phyloP scores from a whole-genome alignment of 164 flowering plant genomes.

The Sextonia rubra region DNA sequence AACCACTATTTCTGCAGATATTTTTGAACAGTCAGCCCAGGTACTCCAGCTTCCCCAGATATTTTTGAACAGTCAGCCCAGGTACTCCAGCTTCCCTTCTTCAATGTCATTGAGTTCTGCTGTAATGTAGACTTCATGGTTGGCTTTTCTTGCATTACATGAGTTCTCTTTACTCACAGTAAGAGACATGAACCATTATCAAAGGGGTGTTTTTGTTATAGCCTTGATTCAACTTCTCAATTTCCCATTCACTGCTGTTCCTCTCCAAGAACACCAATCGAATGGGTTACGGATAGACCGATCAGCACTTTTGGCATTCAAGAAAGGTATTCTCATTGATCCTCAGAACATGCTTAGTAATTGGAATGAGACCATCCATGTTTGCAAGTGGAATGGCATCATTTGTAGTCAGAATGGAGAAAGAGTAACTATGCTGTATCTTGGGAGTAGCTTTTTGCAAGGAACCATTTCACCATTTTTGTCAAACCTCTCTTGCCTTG shows the following conservation, averaged over 20 bases:
- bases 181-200: background rate
- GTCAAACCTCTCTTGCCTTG: slow-evolving; percentile 27
- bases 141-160: background rate
- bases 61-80: slow-evolving; percentile 4
- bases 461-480: slow-evolving; percentile 28
- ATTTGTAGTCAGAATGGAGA: slow-evolving; percentile 11
- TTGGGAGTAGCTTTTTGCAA: slow-evolving; percentile 15
- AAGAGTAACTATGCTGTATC: slow-evolving; percentile 19
- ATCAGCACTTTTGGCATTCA: slow-evolving; percentile 21
- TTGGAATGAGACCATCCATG: slow-evolving; percentile 21
- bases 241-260: slow-evolving; percentile 12
- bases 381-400: slow-evolving; percentile 27
- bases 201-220: slow-evolving; percentile 8
- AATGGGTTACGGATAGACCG: slow-evolving; percentile 8
- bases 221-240: slow-evolving; percentile 7
- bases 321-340: slow-evolving; percentile 18
- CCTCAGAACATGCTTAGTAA: slow-evolving; percentile 18
- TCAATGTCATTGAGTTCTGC: background rate
- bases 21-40: slow-evolving; percentile 3
- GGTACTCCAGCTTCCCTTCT: slow-evolving; percentile 8
- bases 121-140: slow-evolving; percentile 1
- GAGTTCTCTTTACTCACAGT: slow-evolving; percentile 9
- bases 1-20: slow-evolving; percentile 1
- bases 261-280: slow-evolving; percentile 10
- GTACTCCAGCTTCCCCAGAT: too few species aligned